phyloP scores from a whole-genome alignment of 305 asterid species.

The Ruellia speciosa region DNA sequence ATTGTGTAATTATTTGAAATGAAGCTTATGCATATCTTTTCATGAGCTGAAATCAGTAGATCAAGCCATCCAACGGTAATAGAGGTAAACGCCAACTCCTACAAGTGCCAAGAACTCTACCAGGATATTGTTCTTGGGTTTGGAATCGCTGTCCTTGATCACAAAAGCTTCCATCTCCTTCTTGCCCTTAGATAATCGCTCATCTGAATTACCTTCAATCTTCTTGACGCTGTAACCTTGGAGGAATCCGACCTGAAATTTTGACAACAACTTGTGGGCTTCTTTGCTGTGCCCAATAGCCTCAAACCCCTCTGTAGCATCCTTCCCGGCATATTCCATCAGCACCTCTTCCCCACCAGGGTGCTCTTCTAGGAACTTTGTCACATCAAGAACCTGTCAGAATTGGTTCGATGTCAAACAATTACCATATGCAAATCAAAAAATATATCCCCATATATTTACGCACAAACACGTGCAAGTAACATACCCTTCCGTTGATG shows the following conservation, averaged over 20 bases:
- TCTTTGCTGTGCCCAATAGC: conserved; percentile 37
- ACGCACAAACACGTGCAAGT: not conserved
- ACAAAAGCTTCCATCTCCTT: conserved; percentile 41
- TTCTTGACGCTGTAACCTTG: conserved; percentile 20
- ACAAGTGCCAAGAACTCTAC: conserved; percentile 29
- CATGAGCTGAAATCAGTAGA: conserved; percentile 4
- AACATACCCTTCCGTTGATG: conserved; percentile 29
- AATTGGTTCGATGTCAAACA: not conserved
- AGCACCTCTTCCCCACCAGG: conserved; percentile 41
- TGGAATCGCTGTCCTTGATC: conserved; percentile 25
- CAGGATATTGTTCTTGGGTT: conserved; percentile 8
- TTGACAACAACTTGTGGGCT: conserved; percentile 25
- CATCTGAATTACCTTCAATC: conserved; percentile 4
- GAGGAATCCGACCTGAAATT: conserved; percentile 29
- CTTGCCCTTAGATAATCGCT: conserved; percentile 19
- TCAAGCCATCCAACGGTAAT: conserved; percentile 22
- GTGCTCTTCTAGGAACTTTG: conserved; percentile 34
- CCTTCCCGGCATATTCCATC: conserved; percentile 35
- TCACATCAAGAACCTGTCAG: conserved; percentile 30
- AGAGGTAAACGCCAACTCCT: conserved; percentile 24
- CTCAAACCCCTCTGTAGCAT: conserved; percentile 37
- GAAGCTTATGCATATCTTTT: too few species aligned
- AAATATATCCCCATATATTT: not conserved
- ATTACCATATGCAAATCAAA: not conserved
- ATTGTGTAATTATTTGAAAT: too few species aligned